Base-by-base conservation (phyloP, 225 moss, liverwort and hornwort species). In the Sphagnum tenellum region DNA sequence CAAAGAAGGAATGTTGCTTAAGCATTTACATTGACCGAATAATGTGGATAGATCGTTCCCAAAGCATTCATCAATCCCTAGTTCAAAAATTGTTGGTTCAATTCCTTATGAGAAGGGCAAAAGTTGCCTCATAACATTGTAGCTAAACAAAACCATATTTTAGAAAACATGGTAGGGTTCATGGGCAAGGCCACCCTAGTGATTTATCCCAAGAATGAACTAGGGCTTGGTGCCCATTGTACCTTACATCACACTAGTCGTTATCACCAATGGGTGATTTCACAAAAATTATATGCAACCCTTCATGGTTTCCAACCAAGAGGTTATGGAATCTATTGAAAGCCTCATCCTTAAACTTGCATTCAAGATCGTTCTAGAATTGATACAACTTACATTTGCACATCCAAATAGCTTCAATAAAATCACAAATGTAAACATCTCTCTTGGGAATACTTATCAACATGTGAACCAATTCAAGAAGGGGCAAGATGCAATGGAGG, bases 381-480 rank as follows among this genome's bases (percentile, higher is more conserved):
- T 50, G 48, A 3, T 10, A 6, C n/a, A 64, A 29, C 10, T 64
- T 49, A 12, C 0, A 3, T 7, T 64, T 47, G 44, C 63, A 51
- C 3, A 50, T 3, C 8, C 13, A 11, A n/a, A 49, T 12, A 48
- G 4, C 49, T 50, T 4, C 63, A n/a, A 64, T 13, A 64, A 51
- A 64, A 12, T 64, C 63, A 49, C 48, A 64, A 1, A 64, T 12
- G 50, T 4, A 64, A 9, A 50, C 49, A 64, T 64, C 49, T 50
- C 1, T 4, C 4, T 14, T 64, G 63, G 8, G 49, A 7, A 29
- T 48, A 5, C 48, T 64, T 64, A 64, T 50, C 6, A 64, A 3
- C 8, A 49, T 11, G 10, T 64, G 63, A 11, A 50, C 3, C 3
- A 5, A 6, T 49, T 64, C 63, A 49, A 64, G 50, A 47, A 64